Base-by-base conservation (phyloP, 1,284 basidiomycete genomes). In the Abortiporus biennis region DNA sequence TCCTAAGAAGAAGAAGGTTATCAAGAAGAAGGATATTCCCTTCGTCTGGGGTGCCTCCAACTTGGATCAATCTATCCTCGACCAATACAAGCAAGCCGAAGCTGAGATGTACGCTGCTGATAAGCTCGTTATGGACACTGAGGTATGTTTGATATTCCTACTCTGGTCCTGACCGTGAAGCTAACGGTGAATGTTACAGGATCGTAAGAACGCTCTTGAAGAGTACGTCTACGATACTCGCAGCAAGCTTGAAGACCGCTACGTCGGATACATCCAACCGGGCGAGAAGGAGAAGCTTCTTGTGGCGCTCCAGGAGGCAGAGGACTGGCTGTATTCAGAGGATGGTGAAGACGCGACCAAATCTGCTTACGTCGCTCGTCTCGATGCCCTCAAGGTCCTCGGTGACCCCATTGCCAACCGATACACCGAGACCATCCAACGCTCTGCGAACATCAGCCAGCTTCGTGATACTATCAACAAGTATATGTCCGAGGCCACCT, bases 161-260 rank as follows among this genome's bases (percentile, higher is more conserved):
- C 13, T 9, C 2, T 21, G 25, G 34, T 38, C 44, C 22, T 32
- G 8, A 47, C 12, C 19, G 9, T 17, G 12, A 34, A 9, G 27
- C 8, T 34, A 8, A 17, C 16, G 8, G 19, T 12, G 20, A 6
- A n/a, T 22, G 6, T 42, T 47, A 33, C 47, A 92, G 88, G 89
- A 96, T 65, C 83, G 89, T 63, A 97, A 95, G 73, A 96, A 97
- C 63, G 92, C 92, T 12, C 80, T 97, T 19, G 93, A 97, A 69
- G 93, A 96, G 69, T 96, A 94, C 71, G 85, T 96, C 50, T 96
- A 96, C 69, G 92, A 97, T 63, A 91, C 76, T 54, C 87, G 92
- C 41, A 72, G 80, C 64, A 96, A 95, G 69, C 78, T 97, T 47
- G 92, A 96, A 27, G 87, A 86, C 46, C 79, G 85, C 42, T 94